phyloP scores from a whole-genome alignment of 1,139 yeast genomes.

The Taphrina flavorubra region DNA sequence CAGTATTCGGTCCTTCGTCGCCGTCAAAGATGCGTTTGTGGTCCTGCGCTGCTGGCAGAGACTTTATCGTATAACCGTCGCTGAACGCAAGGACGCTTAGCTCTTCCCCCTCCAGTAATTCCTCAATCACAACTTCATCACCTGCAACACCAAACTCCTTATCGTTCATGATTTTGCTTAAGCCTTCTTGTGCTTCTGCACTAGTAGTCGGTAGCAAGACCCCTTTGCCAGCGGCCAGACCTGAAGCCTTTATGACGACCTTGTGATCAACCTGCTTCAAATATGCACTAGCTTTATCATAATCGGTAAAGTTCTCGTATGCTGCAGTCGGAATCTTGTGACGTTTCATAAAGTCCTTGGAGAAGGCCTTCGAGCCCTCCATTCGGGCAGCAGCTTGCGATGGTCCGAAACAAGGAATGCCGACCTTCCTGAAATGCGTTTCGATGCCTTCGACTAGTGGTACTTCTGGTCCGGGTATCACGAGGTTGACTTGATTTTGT shows the following conservation, averaged over 20 bases:
- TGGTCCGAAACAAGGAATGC: constrained; percentile 97
- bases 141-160: constrained; percentile 83
- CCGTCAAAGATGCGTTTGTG: constrained; percentile 95
- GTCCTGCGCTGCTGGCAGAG: constrained; percentile 97
- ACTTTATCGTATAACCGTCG: constrained; percentile 90
- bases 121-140: constrained; percentile 95
- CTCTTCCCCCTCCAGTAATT: constrained; percentile 95
- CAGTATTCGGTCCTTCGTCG: constrained; percentile 93
- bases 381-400: constrained; percentile 83
- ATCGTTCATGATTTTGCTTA: constrained; percentile 87
- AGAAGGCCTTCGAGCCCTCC: constrained; percentile 97
- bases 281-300: constrained; percentile 74
- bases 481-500: constrained; percentile 71
- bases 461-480: constrained; percentile 98
- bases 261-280: constrained; percentile 69
- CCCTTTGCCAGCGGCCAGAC: constrained; percentile 98
- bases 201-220: constrained; percentile 86
- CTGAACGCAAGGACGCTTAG: constrained; percentile 88
- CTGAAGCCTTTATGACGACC: constrained; percentile 95
- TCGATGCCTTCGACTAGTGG: constrained; percentile 95
- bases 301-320: constrained; percentile 78
- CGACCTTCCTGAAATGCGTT: constrained; percentile 68
- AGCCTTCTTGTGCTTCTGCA: constrained; percentile 82
- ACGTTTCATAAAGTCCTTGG: constrained; percentile 90
- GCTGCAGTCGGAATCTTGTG: constrained; percentile 94